These are phyloP conservation scores for Zasmidium cellare DNA, from an alignment of 2,329 filamentous ascomycete species.

Conservation along the genomic window DNA sequence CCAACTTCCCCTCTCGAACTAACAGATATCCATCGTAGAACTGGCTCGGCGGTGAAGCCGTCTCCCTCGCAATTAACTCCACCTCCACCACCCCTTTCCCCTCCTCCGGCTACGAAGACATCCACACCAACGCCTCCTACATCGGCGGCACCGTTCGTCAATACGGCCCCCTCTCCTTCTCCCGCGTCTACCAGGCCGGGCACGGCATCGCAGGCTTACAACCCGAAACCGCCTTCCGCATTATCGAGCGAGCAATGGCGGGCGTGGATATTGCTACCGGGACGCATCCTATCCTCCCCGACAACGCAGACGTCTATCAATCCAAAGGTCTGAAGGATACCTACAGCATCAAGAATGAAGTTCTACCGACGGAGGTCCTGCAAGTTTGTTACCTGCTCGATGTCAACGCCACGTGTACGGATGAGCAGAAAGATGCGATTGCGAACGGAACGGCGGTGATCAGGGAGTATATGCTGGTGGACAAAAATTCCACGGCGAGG, in stretches of 20 bases:
- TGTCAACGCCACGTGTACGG: constrained; percentile 14
- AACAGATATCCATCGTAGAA: constrained; percentile 30
- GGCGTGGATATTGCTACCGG: constrained; percentile 49
- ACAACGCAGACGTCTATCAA: not conserved
- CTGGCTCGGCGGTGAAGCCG: constrained; percentile 58
- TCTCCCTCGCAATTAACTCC: constrained; percentile 50
- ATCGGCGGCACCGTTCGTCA: constrained; percentile 28
- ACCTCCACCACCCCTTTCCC: constrained; percentile 43
- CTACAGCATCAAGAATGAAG: constrained; percentile 11
- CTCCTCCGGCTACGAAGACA: constrained; percentile 46
- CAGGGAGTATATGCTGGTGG: constrained; percentile 17
- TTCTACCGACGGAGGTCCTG: constrained; percentile 12
- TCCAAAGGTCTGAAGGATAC: constrained; percentile 12
- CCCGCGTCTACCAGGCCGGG: constrained; percentile 28
- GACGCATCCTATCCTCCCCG: not conserved
- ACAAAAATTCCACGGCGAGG: constrained; percentile 14
- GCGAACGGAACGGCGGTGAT: constrained; percentile 17
- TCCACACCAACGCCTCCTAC: constrained; percentile 23
- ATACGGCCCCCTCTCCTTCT: constrained; percentile 32
- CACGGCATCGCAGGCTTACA: constrained; percentile 51
- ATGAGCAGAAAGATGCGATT: constrained; percentile 14
- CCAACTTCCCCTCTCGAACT: no score
- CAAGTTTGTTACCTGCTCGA: constrained; percentile 19
- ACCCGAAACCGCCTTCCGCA: constrained; percentile 49
- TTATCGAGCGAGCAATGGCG: constrained; percentile 50